Base-by-base conservation (phyloP, 2,329 filamentous ascomycete genomes). In the Xylaria sp. region DNA sequence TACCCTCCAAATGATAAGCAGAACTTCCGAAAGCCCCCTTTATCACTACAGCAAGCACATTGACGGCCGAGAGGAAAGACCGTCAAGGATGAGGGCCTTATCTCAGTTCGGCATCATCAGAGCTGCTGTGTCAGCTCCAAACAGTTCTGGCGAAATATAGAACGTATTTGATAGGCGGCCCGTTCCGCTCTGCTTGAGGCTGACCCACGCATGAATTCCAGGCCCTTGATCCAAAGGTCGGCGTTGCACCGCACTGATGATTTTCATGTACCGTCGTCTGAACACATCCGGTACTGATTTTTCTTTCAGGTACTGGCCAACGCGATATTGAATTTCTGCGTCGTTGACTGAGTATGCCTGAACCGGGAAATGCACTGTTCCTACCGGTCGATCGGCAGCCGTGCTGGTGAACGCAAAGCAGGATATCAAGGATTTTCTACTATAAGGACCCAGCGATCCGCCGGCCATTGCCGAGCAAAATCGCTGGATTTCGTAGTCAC, bases 281-380 rank as follows among this genome's bases (percentile, higher is more conserved):
- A 50, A 69, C 28, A 69, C 13, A 18, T 65, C 4, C 18, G 70
- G 54, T 18, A 52, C 61, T 6, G 25, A 51, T 8, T 41, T 59
- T 1, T 57, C 65, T 15, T 10, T 37, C 63, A 72, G 62, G 28
- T 73, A 72, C 44, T 51, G 50, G 50, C 68, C 70, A 51, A 73
- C n/a, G 46, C 72, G 70, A 10, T 23, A 15, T 20, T 64, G 63
- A 1, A 64, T 52, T 41, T 72, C 65, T 20, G 2, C 50, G 39
- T 73, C 72, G 20, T 70, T 25, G n/a, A 20, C 54, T 2, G 68
- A 66, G 20, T 71, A 72, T 5, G 68, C 60, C 46, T 58, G 58
- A 15, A 73, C 60, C 8, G 70, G 70, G 58, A 73, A 73, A 41
- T 68, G 66, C 58, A 72, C 68, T 41, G 72, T 72, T 3, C 67